Conservation (phyloP, 225 moss, liverwort and hornwort genomes). For the Bryoerythrophyllum caledonicum region DNA sequence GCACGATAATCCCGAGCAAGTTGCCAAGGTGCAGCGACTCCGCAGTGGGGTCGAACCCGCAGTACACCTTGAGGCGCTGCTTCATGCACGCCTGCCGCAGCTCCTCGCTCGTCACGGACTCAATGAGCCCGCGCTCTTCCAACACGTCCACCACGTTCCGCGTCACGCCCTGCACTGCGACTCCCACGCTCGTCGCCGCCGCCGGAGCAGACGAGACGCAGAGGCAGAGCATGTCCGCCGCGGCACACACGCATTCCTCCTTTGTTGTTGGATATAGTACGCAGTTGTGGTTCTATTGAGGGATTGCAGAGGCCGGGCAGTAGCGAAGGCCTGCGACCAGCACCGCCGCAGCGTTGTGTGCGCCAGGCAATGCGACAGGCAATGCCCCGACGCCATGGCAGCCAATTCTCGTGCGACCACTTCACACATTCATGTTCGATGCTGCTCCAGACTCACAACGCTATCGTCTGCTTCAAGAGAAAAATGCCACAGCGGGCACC, state of each 20-base stretch:
- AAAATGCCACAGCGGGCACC: not conserved
- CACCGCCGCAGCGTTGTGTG: constrained; percentile 29
- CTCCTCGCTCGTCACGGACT: too few relatives aligned
- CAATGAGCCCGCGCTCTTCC: too few relatives aligned
- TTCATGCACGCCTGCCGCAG: too few relatives aligned
- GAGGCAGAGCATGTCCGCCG: constrained; percentile 20
- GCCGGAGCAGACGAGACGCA: too few relatives aligned
- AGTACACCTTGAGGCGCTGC: too few relatives aligned
- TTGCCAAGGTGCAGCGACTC: too few relatives aligned
- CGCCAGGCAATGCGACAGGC: constrained; percentile 31
- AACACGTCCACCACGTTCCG: too few relatives aligned
- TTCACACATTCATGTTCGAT: not conserved
- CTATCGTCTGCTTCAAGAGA: not conserved
- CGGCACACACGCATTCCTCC: constrained; percentile 21
- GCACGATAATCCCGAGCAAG: constrained; percentile 84
- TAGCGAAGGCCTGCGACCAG: constrained; percentile 31
- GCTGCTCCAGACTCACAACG: not conserved
- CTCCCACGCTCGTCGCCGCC: too few relatives aligned
- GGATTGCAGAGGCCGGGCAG: not conserved
- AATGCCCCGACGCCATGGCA: constrained; percentile 34
- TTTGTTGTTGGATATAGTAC: not conserved
- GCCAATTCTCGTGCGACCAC: not conserved
- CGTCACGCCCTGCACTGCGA: too few relatives aligned
- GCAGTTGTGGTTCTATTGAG: not conserved
- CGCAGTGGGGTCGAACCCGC: too few relatives aligned